phyloP scores from a whole-genome alignment of 1,284 basidiomycete species.

The Stereum hirsutum region DNA sequence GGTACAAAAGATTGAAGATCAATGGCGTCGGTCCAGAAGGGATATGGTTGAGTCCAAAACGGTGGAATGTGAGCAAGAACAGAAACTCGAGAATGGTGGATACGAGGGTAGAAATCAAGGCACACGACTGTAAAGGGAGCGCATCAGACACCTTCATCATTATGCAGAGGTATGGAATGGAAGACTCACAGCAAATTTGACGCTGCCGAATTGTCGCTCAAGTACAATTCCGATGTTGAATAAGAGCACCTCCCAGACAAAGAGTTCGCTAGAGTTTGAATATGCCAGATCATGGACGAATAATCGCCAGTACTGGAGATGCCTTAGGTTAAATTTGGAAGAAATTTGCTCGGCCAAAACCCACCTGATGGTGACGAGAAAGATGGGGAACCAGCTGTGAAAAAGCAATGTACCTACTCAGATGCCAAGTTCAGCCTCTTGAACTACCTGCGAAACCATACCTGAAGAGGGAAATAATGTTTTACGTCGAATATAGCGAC shows the following conservation, averaged over 20 bases:
- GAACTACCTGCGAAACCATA: conserved; percentile 24
- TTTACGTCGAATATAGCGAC: conserved; percentile 79
- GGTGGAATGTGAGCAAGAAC: conserved; percentile 52
- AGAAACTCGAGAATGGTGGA: conserved; percentile 62
- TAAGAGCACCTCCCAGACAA: conserved; percentile 68
- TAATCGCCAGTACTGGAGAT: conserved; percentile 79
- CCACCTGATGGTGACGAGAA: conserved; percentile 60
- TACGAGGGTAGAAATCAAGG: conserved; percentile 42
- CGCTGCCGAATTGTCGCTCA: conserved; percentile 80
- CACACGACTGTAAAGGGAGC: conserved; percentile 4
- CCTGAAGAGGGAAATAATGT: conserved; percentile 81
- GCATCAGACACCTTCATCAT: not conserved
- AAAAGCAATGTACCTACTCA: conserved; percentile 3
- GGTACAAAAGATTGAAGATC: conserved; percentile 71
- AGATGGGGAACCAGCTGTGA: conserved; percentile 59
- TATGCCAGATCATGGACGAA: conserved; percentile 70
- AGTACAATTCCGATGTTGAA: conserved; percentile 68
- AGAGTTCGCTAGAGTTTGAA: conserved; percentile 78
- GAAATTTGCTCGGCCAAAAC: not conserved
- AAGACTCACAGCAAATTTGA: conserved; percentile 78
- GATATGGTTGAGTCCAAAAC: conserved; percentile 60
- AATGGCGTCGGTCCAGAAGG: conserved; percentile 70
- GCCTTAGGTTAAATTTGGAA: not conserved
- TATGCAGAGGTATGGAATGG: not conserved
- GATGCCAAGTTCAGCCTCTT: too few species aligned